Conservation (phyloP, 2,329 filamentous ascomycete species). For the Fusarium mangiferae region DNA sequence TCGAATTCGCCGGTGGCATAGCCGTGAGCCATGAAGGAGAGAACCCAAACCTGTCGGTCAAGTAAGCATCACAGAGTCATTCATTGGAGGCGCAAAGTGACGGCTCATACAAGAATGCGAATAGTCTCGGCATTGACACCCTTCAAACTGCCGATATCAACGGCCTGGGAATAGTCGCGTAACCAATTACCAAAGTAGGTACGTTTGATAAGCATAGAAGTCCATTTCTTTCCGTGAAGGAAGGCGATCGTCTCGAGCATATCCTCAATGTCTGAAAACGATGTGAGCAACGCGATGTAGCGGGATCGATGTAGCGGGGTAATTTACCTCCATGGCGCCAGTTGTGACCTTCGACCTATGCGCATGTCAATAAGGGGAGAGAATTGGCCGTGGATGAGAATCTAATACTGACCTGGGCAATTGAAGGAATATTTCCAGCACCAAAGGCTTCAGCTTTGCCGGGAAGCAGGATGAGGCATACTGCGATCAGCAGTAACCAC, state of each 20-base stretch:
- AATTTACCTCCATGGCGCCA: slow-evolving; percentile 73
- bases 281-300: slow-evolving; percentile 24
- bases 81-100: background rate
- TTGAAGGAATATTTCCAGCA: slow-evolving; percentile 77
- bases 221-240: slow-evolving; percentile 86
- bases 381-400: background rate
- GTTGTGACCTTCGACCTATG: slow-evolving; percentile 72
- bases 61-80: background rate
- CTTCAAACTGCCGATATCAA: slow-evolving; percentile 84
- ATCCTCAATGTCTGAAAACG: slow-evolving; percentile 75
- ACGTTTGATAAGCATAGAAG: slow-evolving; percentile 78
- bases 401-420: slow-evolving; percentile 54
- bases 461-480: slow-evolving; percentile 66
- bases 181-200: slow-evolving; percentile 91
- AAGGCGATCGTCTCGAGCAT: slow-evolving; percentile 82
- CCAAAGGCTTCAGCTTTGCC: slow-evolving; percentile 70
- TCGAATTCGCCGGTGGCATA: slow-evolving; percentile 90
- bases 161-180: slow-evolving; percentile 84
- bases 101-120: slow-evolving; percentile 68
- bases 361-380: slow-evolving; percentile 19
- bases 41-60: slow-evolving; percentile 71
- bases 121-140: slow-evolving; percentile 82
- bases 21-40: slow-evolving; percentile 83
- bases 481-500: slow-evolving; percentile 61
- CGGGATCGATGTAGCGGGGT: slow-evolving; percentile 8